A percentile compares a stretch with the other conserved stretches of the same genome.
Conservation (phyloP, 2,329 filamentous ascomycete species). For the Coniochaeta sp. region DNA sequence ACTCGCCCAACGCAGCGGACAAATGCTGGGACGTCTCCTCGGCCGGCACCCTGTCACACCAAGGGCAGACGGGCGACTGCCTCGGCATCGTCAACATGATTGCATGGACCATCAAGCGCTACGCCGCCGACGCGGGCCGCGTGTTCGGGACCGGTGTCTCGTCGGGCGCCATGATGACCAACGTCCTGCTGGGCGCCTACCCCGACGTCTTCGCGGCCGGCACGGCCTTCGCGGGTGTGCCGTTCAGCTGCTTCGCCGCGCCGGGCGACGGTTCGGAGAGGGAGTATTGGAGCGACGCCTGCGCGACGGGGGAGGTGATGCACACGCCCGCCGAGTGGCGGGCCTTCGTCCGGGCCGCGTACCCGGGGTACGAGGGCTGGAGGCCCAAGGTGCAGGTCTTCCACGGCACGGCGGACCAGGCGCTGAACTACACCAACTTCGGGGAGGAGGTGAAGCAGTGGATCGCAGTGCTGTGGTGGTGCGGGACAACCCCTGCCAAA, state of each 20-base stretch:
- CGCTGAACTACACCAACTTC: constrained; percentile 41
- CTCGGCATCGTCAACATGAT: constrained; percentile 44
- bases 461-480: constrained; percentile 15
- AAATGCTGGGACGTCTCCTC: constrained; percentile 51
- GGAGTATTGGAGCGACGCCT: constrained; percentile 40
- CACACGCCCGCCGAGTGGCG: constrained; percentile 23
- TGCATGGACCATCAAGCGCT: constrained; percentile 33
- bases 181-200: constrained; percentile 39
- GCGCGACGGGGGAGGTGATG: constrained; percentile 35
- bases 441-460: constrained; percentile 25
- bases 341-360: constrained; percentile 26
- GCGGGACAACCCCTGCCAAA: constrained; percentile 17
- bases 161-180: constrained; percentile 40
- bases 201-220: constrained; percentile 42
- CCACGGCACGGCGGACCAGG: constrained; percentile 42
- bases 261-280: not conserved
- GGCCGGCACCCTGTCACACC: constrained; percentile 33
- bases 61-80: constrained; percentile 38
- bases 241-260: constrained; percentile 37
- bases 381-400: constrained; percentile 46
- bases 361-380: constrained; percentile 37
- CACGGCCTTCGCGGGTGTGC: constrained; percentile 30
- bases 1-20: constrained; percentile 20
- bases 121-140: constrained; percentile 32
- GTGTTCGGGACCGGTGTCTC: constrained; percentile 34